phyloP scores from a whole-genome alignment of 192 early-diverging fungal genomes.

The Mortierella claussenii region DNA sequence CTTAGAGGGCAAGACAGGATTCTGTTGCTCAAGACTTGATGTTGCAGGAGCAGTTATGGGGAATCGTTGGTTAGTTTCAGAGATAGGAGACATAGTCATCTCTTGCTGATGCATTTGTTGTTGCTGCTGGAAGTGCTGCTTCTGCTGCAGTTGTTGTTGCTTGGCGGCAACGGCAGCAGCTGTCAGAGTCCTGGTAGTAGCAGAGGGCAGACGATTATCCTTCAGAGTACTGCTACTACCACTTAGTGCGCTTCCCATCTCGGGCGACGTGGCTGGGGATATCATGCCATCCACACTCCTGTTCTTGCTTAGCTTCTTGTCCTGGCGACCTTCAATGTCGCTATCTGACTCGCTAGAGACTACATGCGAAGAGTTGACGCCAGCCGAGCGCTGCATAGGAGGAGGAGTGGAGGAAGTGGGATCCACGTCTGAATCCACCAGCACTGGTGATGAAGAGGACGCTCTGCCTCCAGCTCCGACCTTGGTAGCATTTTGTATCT shows the following conservation, averaged over 20 bases:
- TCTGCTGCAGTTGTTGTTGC: slow-evolving; percentile 21
- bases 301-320: neutral
- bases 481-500: neutral
- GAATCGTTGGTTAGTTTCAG: slow-evolving; percentile 1
- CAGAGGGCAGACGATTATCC: slow-evolving; percentile 42
- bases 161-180: slow-evolving; percentile 41
- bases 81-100: slow-evolving; percentile 4
- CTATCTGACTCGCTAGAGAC: slow-evolving; percentile 26
- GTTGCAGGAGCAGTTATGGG: neutral
- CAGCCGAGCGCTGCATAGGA: neutral
- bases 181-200: slow-evolving; percentile 32
- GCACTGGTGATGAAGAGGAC: neutral
- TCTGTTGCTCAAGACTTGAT: neutral
- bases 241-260: too few species aligned
- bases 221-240: too few species aligned
- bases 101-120: slow-evolving; percentile 1
- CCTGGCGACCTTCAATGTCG: neutral
- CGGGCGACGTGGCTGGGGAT: slow-evolving; percentile 43
- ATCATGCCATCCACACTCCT: slow-evolving; percentile 21
- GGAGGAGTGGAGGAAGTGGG: neutral
- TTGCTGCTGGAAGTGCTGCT: neutral
- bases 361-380: neutral
- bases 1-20: slow-evolving; percentile 1
- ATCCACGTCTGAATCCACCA: slow-evolving; percentile 4
- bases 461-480: neutral